A percentile compares a stretch with the other conserved stretches of the same genome.
Evolutionary conservation across 2,329 filamentous ascomycete genomes (phyloP).

Genomic region (Cladophialophora immunda): DNA sequence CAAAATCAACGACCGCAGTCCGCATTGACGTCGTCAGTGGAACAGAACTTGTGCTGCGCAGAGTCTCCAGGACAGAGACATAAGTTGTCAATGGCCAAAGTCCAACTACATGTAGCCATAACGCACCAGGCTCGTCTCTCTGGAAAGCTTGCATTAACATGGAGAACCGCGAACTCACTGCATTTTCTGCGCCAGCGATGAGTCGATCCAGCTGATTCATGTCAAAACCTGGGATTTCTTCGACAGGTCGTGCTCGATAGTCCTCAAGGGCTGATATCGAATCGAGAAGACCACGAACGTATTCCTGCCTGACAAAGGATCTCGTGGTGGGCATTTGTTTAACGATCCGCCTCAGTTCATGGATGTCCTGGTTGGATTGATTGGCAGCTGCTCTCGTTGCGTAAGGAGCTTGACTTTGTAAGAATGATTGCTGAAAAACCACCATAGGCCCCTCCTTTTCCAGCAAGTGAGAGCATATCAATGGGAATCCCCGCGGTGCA

Average conservation of each 20-base stretch:
- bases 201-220: slow-evolving; percentile 3
- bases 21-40: slow-evolving; percentile 35
- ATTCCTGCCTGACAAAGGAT: slow-evolving; percentile 22
- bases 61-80: slow-evolving; percentile 10
- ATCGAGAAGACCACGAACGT: slow-evolving; percentile 11
- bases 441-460: slow-evolving; percentile 8
- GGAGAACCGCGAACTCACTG: not conserved
- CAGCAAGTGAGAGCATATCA: slow-evolving; percentile 3
- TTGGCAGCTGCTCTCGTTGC: too few species aligned
- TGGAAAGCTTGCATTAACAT: not conserved
- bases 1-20: slow-evolving; percentile 40
- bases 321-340: slow-evolving; percentile 2
- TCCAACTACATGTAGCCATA: slow-evolving; percentile 11
- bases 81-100: slow-evolving; percentile 18
- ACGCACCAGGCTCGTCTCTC: slow-evolving; percentile 17
- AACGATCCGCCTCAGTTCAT: slow-evolving; percentile 9
- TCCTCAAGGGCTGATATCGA: slow-evolving; percentile 17
- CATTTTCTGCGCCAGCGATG: slow-evolving; percentile 6
- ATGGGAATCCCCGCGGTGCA: slow-evolving; percentile 9
- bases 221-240: not conserved
- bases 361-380: slow-evolving; percentile 7
- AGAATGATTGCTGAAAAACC: too few species aligned
- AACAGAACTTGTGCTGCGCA: slow-evolving; percentile 7
- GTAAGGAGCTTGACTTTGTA: not conserved
- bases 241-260: not conserved